These are phyloP conservation scores for Lantana camara DNA, from an alignment of 257 asterid species.

Conservation along the genomic window DNA sequence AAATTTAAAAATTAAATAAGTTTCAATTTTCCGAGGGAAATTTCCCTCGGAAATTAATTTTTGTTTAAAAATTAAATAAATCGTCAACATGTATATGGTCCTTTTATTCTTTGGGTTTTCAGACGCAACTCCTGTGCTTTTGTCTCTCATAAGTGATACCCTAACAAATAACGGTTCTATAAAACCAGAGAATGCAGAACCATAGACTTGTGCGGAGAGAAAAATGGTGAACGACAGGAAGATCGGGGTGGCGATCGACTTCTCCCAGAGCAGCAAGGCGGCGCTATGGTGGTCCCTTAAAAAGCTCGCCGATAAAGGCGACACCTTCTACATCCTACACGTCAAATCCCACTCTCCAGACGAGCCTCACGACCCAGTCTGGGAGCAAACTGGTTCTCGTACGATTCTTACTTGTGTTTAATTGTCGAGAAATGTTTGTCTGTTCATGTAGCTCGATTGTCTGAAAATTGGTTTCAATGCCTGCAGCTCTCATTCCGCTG, in stretches of 20 bases:
- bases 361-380: slow-evolving; percentile 51
- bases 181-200: background rate
- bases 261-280: slow-evolving; percentile 82
- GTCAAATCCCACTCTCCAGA: slow-evolving; percentile 41
- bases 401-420: background rate
- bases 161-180: background rate
- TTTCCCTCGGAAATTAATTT: no score
- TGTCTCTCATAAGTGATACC: slow-evolving; percentile 1
- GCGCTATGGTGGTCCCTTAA: slow-evolving; percentile 85
- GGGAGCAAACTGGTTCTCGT: slow-evolving; percentile 78
- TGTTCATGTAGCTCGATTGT: background rate
- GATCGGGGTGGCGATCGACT: slow-evolving; percentile 85
- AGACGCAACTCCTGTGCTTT: slow-evolving; percentile 28
- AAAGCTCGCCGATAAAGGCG: slow-evolving; percentile 78
- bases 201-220: background rate
- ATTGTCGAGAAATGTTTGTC: no score
- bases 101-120: slow-evolving; percentile 1
- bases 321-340: slow-evolving; percentile 62
- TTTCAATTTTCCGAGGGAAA: no score
- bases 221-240: slow-evolving; percentile 75
- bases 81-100: no score
- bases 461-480: no score
- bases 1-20: no score
- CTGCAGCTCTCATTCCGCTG: slow-evolving; percentile 77
- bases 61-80: no score